Evolutionary conservation across 2,329 filamentous ascomycete species (phyloP).

Genomic region (Chaetomium sp.): DNA sequence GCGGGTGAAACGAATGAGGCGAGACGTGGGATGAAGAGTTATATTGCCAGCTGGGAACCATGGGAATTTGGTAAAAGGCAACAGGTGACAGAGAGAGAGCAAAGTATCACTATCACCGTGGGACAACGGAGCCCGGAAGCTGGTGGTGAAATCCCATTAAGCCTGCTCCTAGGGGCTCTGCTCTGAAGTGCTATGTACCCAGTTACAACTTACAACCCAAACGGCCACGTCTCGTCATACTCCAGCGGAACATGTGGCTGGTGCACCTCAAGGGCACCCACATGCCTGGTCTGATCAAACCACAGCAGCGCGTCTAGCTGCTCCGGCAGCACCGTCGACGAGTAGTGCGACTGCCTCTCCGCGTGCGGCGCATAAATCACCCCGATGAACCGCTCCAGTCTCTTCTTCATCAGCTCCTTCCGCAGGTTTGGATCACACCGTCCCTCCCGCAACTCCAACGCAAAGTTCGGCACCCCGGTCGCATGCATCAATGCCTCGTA

Average conservation of each 20-base stretch:
- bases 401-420: conserved; percentile 31
- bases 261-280: conserved; percentile 38
- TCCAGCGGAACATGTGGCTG: conserved; percentile 38
- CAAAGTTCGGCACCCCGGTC: conserved; percentile 37
- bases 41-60: neutral
- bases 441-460: conserved; percentile 39
- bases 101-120: too few relatives aligned
- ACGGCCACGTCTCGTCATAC: conserved; percentile 45
- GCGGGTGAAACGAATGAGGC: neutral
- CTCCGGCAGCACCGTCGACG: conserved; percentile 36
- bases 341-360: conserved; percentile 44
- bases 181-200: too few relatives aligned
- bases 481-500: conserved; percentile 45
- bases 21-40: conserved; percentile 2
- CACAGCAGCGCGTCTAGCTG: conserved; percentile 46
- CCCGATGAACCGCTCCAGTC: conserved; percentile 46
- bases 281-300: conserved; percentile 42
- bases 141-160: too few relatives aligned
- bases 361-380: conserved; percentile 47
- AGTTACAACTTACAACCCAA: conserved; percentile 33
- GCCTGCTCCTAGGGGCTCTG: too few relatives aligned
- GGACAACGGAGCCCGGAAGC: too few relatives aligned
- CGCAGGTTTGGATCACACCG: conserved; percentile 31
- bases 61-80: too few relatives aligned
- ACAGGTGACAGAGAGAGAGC: too few relatives aligned